These are phyloP conservation scores for Huntiella moniliformis DNA, from an alignment of 2,329 filamentous ascomycete genomes.

Conservation along the genomic window DNA sequence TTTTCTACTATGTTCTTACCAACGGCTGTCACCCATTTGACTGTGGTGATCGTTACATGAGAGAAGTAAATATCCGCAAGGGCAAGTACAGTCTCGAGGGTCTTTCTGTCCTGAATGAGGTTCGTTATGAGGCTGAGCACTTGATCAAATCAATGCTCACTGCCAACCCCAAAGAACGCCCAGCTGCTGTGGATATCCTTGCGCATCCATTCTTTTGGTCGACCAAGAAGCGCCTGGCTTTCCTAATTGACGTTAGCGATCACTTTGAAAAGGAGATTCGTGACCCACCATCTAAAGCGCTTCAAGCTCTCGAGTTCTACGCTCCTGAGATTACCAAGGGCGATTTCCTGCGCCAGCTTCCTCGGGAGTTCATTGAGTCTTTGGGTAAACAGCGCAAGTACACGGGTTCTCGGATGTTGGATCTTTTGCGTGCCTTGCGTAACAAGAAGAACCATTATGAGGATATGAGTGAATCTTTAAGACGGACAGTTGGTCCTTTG, in stretches of 20 bases:
- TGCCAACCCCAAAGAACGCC: constrained; percentile 36
- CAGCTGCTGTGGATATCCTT: constrained; percentile 62
- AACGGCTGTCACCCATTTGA: constrained; percentile 86
- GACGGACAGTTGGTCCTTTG: constrained; percentile 46
- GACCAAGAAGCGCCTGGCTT: constrained; percentile 68
- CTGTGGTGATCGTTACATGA: constrained; percentile 82
- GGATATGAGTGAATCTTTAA: constrained; percentile 73
- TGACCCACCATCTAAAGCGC: constrained; percentile 54
- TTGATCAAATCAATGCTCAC: constrained; percentile 65
- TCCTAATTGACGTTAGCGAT: constrained; percentile 92
- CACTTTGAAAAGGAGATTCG: constrained; percentile 86
- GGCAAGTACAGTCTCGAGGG: constrained; percentile 55
- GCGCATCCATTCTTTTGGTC: constrained; percentile 96
- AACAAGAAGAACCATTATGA: constrained; percentile 99
- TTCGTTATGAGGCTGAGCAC: constrained; percentile 71
- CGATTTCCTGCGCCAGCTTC: constrained; percentile 63
- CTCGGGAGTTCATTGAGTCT: constrained; percentile 68
- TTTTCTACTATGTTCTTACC: constrained; percentile 98
- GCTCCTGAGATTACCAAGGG: constrained; percentile 37
- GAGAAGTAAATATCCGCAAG: constrained; percentile 94
- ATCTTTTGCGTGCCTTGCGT: constrained; percentile 69
- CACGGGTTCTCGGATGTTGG: constrained; percentile 62
- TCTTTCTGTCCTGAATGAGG: constrained; percentile 61
- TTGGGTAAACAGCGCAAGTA: constrained; percentile 93
- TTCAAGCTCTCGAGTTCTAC: constrained; percentile 39